These are phyloP conservation scores for Dichomitus squalens DNA, from an alignment of 1,284 basidiomycete species.

Conservation along the genomic window DNA sequence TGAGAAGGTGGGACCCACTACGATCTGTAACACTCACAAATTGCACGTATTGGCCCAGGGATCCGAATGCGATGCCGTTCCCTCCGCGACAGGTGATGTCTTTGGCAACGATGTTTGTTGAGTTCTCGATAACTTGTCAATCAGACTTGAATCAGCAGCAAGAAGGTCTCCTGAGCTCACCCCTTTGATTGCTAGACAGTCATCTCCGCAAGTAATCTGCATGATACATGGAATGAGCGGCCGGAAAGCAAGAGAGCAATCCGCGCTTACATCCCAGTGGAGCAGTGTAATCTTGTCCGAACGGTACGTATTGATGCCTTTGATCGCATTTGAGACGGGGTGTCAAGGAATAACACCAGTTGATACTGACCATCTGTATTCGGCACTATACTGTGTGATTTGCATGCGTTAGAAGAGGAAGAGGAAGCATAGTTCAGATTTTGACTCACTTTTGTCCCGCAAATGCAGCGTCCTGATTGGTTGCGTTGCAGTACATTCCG, in stretches of 20 bases:
- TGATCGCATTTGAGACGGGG: background rate
- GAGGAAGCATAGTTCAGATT: too few species aligned
- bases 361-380: constrained; percentile 57
- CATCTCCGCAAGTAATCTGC: constrained; percentile 60
- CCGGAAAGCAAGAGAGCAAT: background rate
- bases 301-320: constrained; percentile 63
- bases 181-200: constrained; percentile 67
- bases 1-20: background rate
- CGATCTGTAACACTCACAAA: constrained; percentile 38
- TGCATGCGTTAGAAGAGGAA: background rate
- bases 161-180: constrained; percentile 32
- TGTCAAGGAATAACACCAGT: too few species aligned
- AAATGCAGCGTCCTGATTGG: constrained; percentile 54
- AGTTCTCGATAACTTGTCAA: constrained; percentile 50
- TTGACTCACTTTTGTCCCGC: constrained; percentile 49
- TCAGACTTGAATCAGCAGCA: too few species aligned
- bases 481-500: constrained; percentile 65
- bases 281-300: constrained; percentile 52
- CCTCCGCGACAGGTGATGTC: constrained; percentile 63
- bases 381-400: constrained; percentile 50
- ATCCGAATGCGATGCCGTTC: constrained; percentile 66
- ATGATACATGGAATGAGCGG: background rate
- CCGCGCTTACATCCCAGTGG: constrained; percentile 48
- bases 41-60: constrained; percentile 60
- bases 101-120: constrained; percentile 51